phyloP scores from a whole-genome alignment of 805 yeast species.

The Saturnispora sekii region DNA sequence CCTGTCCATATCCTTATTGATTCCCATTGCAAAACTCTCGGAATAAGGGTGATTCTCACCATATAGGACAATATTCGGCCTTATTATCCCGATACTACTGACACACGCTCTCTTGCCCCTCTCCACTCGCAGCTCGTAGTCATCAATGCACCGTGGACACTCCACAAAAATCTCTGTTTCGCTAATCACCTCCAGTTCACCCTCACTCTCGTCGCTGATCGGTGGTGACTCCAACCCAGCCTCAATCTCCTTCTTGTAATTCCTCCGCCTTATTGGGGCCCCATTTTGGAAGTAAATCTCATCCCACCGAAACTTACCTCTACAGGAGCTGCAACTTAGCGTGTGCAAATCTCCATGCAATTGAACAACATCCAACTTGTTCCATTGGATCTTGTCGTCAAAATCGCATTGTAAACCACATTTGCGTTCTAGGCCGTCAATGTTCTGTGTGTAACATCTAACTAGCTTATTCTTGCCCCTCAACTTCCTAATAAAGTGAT shows the following conservation, averaged over 20 bases:
- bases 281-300: slow-evolving; percentile 29
- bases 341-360: slow-evolving; percentile 81
- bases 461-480: slow-evolving; percentile 57
- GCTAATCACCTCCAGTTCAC: slow-evolving; percentile 3
- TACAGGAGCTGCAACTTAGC: slow-evolving; percentile 69
- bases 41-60: slow-evolving; percentile 91
- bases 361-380: slow-evolving; percentile 68
- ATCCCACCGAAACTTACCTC: slow-evolving; percentile 51
- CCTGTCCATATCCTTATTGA: slow-evolving; percentile 52
- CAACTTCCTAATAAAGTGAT: slow-evolving; percentile 55
- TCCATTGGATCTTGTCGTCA: slow-evolving; percentile 39
- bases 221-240: slow-evolving; percentile 4
- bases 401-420: slow-evolving; percentile 56
- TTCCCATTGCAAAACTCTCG: slow-evolving; percentile 64
- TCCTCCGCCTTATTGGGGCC: neutral
- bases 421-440: slow-evolving; percentile 74
- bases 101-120: slow-evolving; percentile 71
- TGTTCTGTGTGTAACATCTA: slow-evolving; percentile 90
- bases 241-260: slow-evolving; percentile 3
- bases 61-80: slow-evolving; percentile 87
- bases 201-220: slow-evolving; percentile 7
- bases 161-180: slow-evolving; percentile 62
- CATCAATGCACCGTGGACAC: slow-evolving; percentile 59
- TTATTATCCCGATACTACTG: slow-evolving; percentile 59
- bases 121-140: slow-evolving; percentile 44